These are phyloP conservation scores for Yamadazyma aaseri DNA, from an alignment of 1,139 yeast species.

Conservation along the genomic window DNA sequence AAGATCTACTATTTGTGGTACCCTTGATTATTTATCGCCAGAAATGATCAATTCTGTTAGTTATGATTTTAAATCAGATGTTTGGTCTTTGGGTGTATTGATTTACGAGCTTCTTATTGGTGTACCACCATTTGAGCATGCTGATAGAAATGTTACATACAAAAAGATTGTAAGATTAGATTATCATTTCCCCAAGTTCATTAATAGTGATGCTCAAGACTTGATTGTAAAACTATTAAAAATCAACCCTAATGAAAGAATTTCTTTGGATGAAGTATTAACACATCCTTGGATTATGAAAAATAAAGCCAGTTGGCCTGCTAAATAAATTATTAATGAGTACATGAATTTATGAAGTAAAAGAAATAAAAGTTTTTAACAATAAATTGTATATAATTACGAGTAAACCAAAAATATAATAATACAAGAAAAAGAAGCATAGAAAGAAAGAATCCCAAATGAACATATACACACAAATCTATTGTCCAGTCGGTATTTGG, in stretches of 20 bases:
- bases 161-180: slow-evolving; percentile 77
- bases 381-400: no score
- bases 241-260: slow-evolving; percentile 67
- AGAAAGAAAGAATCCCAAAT: slow-evolving; percentile 2
- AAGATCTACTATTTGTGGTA: slow-evolving; percentile 89
- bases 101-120: slow-evolving; percentile 88
- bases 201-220: slow-evolving; percentile 75
- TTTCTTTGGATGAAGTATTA: slow-evolving; percentile 58
- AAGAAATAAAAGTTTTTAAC: no score
- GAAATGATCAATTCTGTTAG: slow-evolving; percentile 87
- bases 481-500: neutral
- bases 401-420: neutral
- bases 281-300: slow-evolving; percentile 81
- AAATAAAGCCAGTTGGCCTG: slow-evolving; percentile 51
- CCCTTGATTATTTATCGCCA: slow-evolving; percentile 91
- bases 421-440: neutral
- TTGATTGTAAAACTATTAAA: slow-evolving; percentile 60
- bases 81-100: slow-evolving; percentile 91
- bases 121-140: slow-evolving; percentile 87
- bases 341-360: slow-evolving; percentile 4
- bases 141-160: slow-evolving; percentile 70
- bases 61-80: slow-evolving; percentile 78
- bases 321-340: slow-evolving; percentile 1
- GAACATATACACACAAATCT: neutral
- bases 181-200: slow-evolving; percentile 64